Evolutionary conservation across 352 stramenopile genomes (phyloP).

Genomic region (Phytophthora foliorum): DNA sequence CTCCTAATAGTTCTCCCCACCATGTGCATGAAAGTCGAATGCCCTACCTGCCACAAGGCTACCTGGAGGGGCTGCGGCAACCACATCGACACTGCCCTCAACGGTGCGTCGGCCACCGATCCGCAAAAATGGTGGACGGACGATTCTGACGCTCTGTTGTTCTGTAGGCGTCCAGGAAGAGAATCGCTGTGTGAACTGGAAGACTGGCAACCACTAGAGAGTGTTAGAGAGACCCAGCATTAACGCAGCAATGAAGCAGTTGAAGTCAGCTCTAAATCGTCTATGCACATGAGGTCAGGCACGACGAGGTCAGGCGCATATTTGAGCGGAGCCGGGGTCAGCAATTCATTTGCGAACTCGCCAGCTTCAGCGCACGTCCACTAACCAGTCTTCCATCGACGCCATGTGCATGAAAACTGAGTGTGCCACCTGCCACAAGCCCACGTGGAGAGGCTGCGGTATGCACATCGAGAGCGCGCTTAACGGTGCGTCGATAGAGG

Average conservation of each 20-base stretch:
- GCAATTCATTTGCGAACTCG: constrained; percentile 28
- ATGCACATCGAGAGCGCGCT: constrained; percentile 68
- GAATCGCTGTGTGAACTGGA: constrained; percentile 53
- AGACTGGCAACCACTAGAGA: constrained; percentile 50
- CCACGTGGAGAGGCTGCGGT: constrained; percentile 71
- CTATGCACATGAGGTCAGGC: constrained; percentile 9
- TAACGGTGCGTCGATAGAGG: constrained; percentile 28
- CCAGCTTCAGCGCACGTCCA: constrained; percentile 9
- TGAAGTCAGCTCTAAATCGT: not conserved
- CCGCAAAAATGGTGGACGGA: not conserved
- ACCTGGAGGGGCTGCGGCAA: constrained; percentile 64
- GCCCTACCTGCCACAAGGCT: constrained; percentile 61
- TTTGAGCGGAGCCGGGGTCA: constrained; percentile 7
- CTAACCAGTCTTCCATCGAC: not conserved
- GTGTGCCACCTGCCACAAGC: constrained; percentile 66
- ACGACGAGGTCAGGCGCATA: constrained; percentile 10
- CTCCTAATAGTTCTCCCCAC: not conserved
- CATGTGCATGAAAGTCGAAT: constrained; percentile 71
- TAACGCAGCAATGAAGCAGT: not conserved
- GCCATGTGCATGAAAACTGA: constrained; percentile 73
- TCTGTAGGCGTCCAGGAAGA: constrained; percentile 43
- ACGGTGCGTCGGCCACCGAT: constrained; percentile 21
- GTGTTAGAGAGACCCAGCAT: not conserved
- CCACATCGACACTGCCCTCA: constrained; percentile 62
- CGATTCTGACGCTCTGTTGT: not conserved